phyloP scores from a whole-genome alignment of 805 yeast genomes.

The Candida lessepsii region DNA sequence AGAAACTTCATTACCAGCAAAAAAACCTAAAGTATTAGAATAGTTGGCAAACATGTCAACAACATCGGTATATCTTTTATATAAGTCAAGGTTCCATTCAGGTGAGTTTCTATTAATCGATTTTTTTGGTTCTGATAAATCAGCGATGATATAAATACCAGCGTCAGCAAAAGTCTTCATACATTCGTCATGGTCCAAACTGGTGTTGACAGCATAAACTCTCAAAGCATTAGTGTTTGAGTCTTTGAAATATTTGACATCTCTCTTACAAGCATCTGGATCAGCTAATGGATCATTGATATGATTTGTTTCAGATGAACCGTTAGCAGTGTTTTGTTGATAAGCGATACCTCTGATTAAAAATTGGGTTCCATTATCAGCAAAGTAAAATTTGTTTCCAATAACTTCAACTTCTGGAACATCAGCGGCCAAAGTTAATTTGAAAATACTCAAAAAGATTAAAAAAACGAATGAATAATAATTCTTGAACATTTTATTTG shows the following conservation, averaged over 20 bases:
- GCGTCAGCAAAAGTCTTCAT: constrained; percentile 45
- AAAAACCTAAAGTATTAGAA: constrained; percentile 84
- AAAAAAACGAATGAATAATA: constrained; percentile 15
- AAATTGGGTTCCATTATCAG: constrained; percentile 44
- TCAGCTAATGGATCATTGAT: constrained; percentile 44
- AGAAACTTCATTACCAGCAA: constrained; percentile 97
- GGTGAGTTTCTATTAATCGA: constrained; percentile 81
- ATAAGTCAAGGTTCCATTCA: constrained; percentile 69
- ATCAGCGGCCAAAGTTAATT: neutral
- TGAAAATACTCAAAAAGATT: constrained; percentile 6
- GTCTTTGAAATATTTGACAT: constrained; percentile 36
- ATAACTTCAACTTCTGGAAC: constrained; percentile 40
- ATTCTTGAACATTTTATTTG: constrained; percentile 6
- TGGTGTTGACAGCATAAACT: constrained; percentile 42
- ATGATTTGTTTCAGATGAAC: constrained; percentile 14
- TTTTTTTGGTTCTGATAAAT: constrained; percentile 62
- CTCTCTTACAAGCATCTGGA: constrained; percentile 41
- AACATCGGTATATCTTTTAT: constrained; percentile 75
- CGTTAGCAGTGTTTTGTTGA: constrained; percentile 39
- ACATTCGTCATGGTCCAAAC: constrained; percentile 39
- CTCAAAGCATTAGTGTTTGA: constrained; percentile 43
- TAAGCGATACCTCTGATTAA: constrained; percentile 45
- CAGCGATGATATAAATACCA: constrained; percentile 45
- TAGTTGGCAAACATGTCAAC: constrained; percentile 78
- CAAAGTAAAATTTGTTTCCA: constrained; percentile 43